These are phyloP conservation scores for Sphagnum fallax DNA, from an alignment of 228 moss, liverwort and hornwort species.

Conservation along the genomic window DNA sequence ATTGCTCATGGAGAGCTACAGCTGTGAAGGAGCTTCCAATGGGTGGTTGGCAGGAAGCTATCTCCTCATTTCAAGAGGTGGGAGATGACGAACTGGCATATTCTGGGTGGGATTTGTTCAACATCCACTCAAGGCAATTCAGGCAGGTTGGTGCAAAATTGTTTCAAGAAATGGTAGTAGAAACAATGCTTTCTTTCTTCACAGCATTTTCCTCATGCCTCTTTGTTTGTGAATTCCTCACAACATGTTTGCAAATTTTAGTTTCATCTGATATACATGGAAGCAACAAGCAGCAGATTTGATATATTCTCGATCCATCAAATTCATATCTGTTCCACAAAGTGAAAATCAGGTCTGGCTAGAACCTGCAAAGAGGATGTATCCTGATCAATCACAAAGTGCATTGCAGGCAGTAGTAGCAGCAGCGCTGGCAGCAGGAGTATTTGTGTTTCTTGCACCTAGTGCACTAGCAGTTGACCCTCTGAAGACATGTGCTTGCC, in stretches of 20 bases:
- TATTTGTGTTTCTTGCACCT: constrained; percentile 51
- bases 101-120: background rate
- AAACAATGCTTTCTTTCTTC: constrained; percentile 3
- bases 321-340: no score
- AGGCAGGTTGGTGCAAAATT: constrained; percentile 3
- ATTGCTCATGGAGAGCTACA: no score
- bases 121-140: background rate
- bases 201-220: no score
- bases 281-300: background rate
- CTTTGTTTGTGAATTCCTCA: no score
- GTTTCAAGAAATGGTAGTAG: background rate
- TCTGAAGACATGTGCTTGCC: constrained; percentile 70
- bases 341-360: background rate
- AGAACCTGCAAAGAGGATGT: background rate
- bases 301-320: background rate
- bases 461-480: constrained; percentile 72
- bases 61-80: no score
- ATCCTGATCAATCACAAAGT: background rate
- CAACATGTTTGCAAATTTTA: background rate
- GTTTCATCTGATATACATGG: background rate
- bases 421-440: constrained; percentile 58
- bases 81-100: background rate
- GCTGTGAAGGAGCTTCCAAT: no score
- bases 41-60: no score
- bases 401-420: constrained; percentile 38